phyloP scores from a whole-genome alignment of 192 early-diverging fungal genomes.

The Blastocladiella britannica region DNA sequence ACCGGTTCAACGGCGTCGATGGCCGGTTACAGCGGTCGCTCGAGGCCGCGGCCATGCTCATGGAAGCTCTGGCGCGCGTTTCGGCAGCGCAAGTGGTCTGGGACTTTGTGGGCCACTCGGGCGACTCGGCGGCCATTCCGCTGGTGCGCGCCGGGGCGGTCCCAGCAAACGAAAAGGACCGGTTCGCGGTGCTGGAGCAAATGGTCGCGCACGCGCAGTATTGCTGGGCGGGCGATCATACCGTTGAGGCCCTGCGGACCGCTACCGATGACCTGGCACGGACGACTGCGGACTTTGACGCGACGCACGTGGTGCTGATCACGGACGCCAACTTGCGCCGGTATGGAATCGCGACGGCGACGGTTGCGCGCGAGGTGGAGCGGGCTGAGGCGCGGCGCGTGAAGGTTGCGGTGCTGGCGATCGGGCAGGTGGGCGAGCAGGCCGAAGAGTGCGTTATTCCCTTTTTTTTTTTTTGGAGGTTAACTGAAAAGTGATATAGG shows the following conservation, averaged over 20 bases:
- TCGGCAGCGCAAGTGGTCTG: slow-evolving; percentile 23
- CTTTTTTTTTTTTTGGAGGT: not conserved
- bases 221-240: slow-evolving; percentile 27
- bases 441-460: slow-evolving; percentile 6
- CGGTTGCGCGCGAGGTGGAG: slow-evolving; percentile 10
- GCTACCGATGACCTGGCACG: slow-evolving; percentile 17
- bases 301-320: slow-evolving; percentile 18
- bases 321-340: slow-evolving; percentile 26
- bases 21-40: slow-evolving; percentile 15
- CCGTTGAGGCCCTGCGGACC: slow-evolving; percentile 14
- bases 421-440: slow-evolving; percentile 23
- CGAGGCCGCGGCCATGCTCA: slow-evolving; percentile 21
- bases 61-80: slow-evolving; percentile 20
- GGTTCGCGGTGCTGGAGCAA: slow-evolving; percentile 13
- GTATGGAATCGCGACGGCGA: slow-evolving; percentile 19
- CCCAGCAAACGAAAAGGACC: slow-evolving; percentile 25
- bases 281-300: slow-evolving; percentile 24
- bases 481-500: not conserved
- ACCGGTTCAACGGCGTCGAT: slow-evolving; percentile 18
- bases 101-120: slow-evolving; percentile 25
- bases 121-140: slow-evolving; percentile 19
- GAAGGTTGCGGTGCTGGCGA: slow-evolving; percentile 22
- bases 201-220: slow-evolving; percentile 30
- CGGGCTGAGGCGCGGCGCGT: slow-evolving; percentile 20
- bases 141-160: slow-evolving; percentile 17